Percentiles rank a stretch among this genome's conserved stretches.
These are phyloP conservation scores for Capsicum chinense DNA, from an alignment of 257 asterid species.

Conservation along the genomic window DNA sequence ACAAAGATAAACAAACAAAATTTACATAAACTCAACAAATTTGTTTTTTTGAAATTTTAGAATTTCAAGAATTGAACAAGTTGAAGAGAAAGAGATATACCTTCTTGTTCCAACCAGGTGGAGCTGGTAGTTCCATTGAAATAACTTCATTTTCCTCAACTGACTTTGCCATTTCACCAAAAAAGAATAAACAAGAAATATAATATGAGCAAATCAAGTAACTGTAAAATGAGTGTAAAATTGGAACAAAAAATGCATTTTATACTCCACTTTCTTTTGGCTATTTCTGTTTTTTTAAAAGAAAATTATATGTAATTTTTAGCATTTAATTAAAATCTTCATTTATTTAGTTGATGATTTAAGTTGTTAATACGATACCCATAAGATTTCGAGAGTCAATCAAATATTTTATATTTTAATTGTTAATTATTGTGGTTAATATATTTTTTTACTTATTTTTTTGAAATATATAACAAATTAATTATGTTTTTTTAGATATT, in stretches of 20 bases:
- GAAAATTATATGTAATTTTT: too few relatives aligned
- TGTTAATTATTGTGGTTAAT: too few relatives aligned
- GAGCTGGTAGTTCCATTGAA: constrained; percentile 30
- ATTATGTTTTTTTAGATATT: too few relatives aligned
- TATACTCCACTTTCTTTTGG: background rate
- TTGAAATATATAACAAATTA: too few relatives aligned
- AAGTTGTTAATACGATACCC: too few relatives aligned
- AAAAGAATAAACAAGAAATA: background rate
- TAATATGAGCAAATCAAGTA: background rate
- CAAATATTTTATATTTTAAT: too few relatives aligned
- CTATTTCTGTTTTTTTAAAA: background rate
- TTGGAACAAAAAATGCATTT: background rate
- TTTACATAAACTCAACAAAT: background rate
- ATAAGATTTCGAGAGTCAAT: too few relatives aligned
- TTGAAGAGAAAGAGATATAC: background rate
- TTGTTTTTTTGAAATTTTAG: background rate
- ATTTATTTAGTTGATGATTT: too few relatives aligned
- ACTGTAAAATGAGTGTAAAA: background rate
- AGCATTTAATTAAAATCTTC: too few relatives aligned
- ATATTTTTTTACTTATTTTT: too few relatives aligned
- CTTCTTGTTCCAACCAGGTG: constrained; percentile 29
- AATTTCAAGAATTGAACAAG: background rate
- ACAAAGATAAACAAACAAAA: background rate
- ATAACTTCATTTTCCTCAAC: constrained; percentile 22
- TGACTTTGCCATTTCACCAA: constrained; percentile 4